Evolutionary conservation across 139 green algal genomes (phyloP).

Genomic region (Chlorella ohadii): DNA sequence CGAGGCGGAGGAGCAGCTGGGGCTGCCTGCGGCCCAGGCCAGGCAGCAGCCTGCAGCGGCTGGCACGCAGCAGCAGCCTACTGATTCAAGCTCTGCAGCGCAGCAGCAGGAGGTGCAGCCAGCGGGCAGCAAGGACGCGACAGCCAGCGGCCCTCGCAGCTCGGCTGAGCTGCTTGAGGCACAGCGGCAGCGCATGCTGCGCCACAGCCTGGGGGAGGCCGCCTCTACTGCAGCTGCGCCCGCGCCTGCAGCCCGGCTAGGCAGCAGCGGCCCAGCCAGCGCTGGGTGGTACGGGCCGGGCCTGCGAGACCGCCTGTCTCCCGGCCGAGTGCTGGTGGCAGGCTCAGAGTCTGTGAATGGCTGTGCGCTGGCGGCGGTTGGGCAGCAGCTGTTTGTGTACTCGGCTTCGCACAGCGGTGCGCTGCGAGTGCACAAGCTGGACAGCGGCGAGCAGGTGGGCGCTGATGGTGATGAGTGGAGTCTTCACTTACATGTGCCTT

Average conservation of each 20-base stretch:
- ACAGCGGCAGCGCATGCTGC: slow-evolving; percentile 41
- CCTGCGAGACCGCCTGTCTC: slow-evolving; percentile 28
- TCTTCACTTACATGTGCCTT: too few relatives aligned
- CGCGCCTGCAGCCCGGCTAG: not conserved
- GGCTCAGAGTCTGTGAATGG: slow-evolving; percentile 38
- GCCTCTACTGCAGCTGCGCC: not conserved
- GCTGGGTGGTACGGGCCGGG: slow-evolving; percentile 9
- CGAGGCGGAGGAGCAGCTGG: not conserved
- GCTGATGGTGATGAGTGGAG: not conserved
- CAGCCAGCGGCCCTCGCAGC: not conserved
- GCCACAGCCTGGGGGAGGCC: not conserved
- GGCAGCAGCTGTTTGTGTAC: slow-evolving; percentile 10
- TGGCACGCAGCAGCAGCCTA: not conserved
- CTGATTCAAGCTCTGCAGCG: not conserved
- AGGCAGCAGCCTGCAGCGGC: not conserved
- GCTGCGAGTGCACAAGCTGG: slow-evolving; percentile 54
- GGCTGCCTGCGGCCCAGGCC: not conserved
- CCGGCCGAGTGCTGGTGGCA: slow-evolving; percentile 25
- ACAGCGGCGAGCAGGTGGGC: slow-evolving; percentile 26
- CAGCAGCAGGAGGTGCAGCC: not conserved
- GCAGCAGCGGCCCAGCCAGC: not conserved
- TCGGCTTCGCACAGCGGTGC: slow-evolving; percentile 41
- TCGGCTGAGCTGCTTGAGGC: slow-evolving; percentile 25
- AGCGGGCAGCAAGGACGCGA: not conserved
- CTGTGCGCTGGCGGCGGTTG: slow-evolving; percentile 26